These are phyloP conservation scores for Nicotiana paniculata DNA, from an alignment of 257 asterid species.

Conservation along the genomic window DNA sequence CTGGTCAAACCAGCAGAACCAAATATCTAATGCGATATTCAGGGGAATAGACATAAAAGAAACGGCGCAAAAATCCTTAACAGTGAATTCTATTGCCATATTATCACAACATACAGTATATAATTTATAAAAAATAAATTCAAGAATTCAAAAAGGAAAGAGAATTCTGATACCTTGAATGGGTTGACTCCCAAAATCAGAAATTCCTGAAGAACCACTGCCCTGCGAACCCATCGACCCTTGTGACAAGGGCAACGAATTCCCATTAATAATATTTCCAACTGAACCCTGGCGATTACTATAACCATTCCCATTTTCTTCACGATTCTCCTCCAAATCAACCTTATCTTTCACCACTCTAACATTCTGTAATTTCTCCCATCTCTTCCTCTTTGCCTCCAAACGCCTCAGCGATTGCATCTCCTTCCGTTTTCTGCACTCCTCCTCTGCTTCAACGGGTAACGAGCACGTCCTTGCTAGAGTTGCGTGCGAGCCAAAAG, in stretches of 20 bases:
- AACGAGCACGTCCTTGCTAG: slow-evolving; percentile 56
- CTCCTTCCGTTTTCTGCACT: slow-evolving; percentile 65
- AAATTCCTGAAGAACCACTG: slow-evolving; percentile 51
- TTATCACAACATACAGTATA: background rate
- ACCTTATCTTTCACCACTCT: slow-evolving; percentile 31
- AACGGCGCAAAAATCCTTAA: background rate
- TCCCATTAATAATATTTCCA: slow-evolving; percentile 11
- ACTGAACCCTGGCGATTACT: background rate
- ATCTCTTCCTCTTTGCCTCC: slow-evolving; percentile 66
- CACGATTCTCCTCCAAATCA: slow-evolving; percentile 22
- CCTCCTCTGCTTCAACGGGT: slow-evolving; percentile 51
- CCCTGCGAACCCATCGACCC: slow-evolving; percentile 43
- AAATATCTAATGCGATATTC: background rate
- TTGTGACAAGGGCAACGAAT: slow-evolving; percentile 28
- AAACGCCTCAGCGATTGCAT: slow-evolving; percentile 48
- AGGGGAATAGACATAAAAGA: background rate
- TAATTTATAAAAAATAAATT: background rate
- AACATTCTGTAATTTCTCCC: slow-evolving; percentile 52
- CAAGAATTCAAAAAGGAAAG: background rate
- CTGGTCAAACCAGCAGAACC: background rate
- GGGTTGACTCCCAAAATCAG: slow-evolving; percentile 38
- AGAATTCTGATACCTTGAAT: slow-evolving; percentile 37
- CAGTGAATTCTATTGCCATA: background rate
- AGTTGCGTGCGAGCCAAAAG: slow-evolving; percentile 27
- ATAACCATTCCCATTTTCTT: slow-evolving; percentile 18